Conservation (phyloP, 1,139 yeast species). For the Yamadazyma pseudoaaseri region DNA sequence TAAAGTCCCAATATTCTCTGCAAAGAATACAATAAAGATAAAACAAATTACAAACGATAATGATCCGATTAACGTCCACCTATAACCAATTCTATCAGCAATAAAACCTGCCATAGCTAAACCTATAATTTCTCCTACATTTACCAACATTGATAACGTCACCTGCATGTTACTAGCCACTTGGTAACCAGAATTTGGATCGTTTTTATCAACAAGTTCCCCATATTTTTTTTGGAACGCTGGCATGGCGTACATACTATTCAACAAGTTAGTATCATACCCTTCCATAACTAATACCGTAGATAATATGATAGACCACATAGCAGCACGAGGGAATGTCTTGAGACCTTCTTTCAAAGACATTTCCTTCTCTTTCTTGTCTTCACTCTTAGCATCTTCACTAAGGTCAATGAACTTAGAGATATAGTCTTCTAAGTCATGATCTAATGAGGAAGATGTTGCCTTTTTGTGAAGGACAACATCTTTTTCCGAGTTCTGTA, state of each 20-base stretch:
- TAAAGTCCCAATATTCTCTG: conserved; percentile 36
- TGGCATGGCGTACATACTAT: conserved; percentile 37
- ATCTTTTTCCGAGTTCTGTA: conserved; percentile 1
- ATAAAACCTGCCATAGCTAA: conserved; percentile 41
- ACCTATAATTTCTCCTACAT: conserved; percentile 48
- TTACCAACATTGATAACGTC: conserved; percentile 41
- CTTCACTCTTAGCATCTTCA: conserved; percentile 38
- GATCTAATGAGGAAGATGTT: conserved; percentile 10
- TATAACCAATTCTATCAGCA: conserved; percentile 48
- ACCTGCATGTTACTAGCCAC: conserved; percentile 50
- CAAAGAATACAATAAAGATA: conserved; percentile 50
- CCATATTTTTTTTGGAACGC: conserved; percentile 38
- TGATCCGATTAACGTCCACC: conserved; percentile 39
- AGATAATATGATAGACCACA: conserved; percentile 41
- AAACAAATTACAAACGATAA: conserved; percentile 34
- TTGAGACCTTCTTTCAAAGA: conserved; percentile 39
- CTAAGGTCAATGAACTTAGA: conserved; percentile 44
- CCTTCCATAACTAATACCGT: conserved; percentile 46
- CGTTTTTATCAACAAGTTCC: conserved; percentile 13
- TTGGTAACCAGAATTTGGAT: conserved; percentile 29
- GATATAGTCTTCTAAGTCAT: conserved; percentile 32
- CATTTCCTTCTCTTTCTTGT: conserved; percentile 42
- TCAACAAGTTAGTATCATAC: conserved; percentile 37
- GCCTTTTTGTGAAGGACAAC: neutral
- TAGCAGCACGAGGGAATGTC: conserved; percentile 41